These are phyloP conservation scores for Trametes polyzona DNA, from an alignment of 1,284 basidiomycete species.

Conservation along the genomic window DNA sequence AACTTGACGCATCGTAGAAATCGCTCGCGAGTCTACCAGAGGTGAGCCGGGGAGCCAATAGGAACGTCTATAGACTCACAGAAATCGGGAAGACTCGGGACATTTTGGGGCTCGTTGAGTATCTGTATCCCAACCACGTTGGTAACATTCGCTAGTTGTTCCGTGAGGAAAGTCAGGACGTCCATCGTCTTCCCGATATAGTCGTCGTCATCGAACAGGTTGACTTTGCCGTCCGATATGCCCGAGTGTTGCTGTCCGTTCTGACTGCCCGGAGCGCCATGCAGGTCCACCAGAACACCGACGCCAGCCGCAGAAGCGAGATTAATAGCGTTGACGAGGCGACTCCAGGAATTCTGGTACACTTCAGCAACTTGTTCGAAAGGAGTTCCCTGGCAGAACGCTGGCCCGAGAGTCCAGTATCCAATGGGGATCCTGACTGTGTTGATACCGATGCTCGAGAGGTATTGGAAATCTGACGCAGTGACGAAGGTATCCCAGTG, in stretches of 20 bases:
- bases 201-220: constrained; percentile 54
- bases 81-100: constrained; percentile 51
- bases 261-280: constrained; percentile 75
- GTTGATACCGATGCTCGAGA: constrained; percentile 69
- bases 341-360: constrained; percentile 66
- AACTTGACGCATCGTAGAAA: constrained; percentile 54
- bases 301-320: constrained; percentile 66
- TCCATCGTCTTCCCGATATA: constrained; percentile 65
- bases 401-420: constrained; percentile 64
- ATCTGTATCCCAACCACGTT: constrained; percentile 81
- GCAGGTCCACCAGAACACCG: constrained; percentile 78
- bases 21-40: constrained; percentile 50
- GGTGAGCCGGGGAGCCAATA: background rate
- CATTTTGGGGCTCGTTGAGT: constrained; percentile 72
- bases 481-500: constrained; percentile 85
- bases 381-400: constrained; percentile 54
- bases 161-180: constrained; percentile 59
- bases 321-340: constrained; percentile 66
- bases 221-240: constrained; percentile 62
- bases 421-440: constrained; percentile 74
- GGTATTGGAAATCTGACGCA: constrained; percentile 64
- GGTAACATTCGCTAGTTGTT: constrained; percentile 61
- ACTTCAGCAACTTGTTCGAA: constrained; percentile 62
- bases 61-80: constrained; percentile 44
- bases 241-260: constrained; percentile 78